Evolutionary conservation across 2,329 filamentous ascomycete genomes (phyloP), one percentile per base, ranked within the genome.

Genomic region (Fusarium mexicanum): DNA sequence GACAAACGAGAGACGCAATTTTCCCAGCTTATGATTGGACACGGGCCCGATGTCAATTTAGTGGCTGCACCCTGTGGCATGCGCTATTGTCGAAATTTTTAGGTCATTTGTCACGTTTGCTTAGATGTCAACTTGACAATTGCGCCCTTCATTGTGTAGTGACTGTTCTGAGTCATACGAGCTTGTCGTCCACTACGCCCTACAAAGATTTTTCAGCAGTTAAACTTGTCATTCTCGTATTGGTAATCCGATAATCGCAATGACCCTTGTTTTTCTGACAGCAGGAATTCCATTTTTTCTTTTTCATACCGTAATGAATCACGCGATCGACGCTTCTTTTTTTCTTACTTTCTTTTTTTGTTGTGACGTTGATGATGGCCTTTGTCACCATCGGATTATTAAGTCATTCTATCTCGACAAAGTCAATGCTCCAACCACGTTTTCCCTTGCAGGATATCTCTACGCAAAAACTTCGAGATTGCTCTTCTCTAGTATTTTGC

Each of bases 401-500:
- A 12, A 33, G 22, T 61, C 16, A 69, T 26, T 69, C 66, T 40
- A 71, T 72, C 43, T 76, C 73, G 20, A 76, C 67, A 63, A 76
- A 76, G 18, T 76, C 73, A 18, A 75, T 67, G 33, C 73, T 72
- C 73, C 73, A 76, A 3, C 70, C 73, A 4, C 61, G 61, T 22
- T 55, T 66, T 11, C 61, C 54, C 14, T 64, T 73, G 0, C 70
- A 69, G 29, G 67, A 76, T 20, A 76, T 74, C 46, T 76, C 73
- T 20, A 76, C 73, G 3, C 48, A 73, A 31, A 75, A 75, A 1
- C 43, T 54, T 9, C 65, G 55, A 22, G 50, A 33, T 24, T 53
- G 40, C 2, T n/a, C 26, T 14, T 53, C 53, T 18, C 29, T 41
- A 12, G 47, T 55, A 13, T 31, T 29, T 12, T 41, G 37, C 7